Evolutionary conservation across 2,329 filamentous ascomycete species (phyloP).

Genomic region (Cytospora leucostoma): DNA sequence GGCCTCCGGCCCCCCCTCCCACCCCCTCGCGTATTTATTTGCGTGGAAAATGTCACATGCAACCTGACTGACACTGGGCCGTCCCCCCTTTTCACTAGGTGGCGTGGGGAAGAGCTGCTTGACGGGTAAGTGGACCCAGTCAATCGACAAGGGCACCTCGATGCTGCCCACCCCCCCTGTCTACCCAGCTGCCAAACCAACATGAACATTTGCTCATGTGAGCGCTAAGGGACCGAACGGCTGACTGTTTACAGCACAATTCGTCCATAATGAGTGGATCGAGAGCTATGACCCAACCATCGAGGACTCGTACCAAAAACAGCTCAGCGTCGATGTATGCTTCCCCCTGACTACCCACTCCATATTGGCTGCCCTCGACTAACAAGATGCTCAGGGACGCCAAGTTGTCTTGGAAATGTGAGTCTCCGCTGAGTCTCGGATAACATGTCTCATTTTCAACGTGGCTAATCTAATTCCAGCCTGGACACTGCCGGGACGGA

Average conservation of each 20-base stretch:
- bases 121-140: constrained; percentile 63
- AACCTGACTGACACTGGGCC: constrained; percentile 34
- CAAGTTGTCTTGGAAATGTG: constrained; percentile 90
- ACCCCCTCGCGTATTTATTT: not conserved
- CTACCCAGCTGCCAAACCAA: constrained; percentile 20
- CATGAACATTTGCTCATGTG: constrained; percentile 25
- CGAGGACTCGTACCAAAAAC: constrained; percentile 75
- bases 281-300: constrained; percentile 82
- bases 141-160: constrained; percentile 27
- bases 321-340: constrained; percentile 81
- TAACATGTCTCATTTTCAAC: constrained; percentile 14
- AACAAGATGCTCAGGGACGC: constrained; percentile 62
- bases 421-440: constrained; percentile 38
- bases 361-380: constrained; percentile 34
- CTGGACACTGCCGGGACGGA: constrained; percentile 90
- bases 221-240: constrained; percentile 24
- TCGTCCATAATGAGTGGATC: constrained; percentile 93
- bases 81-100: constrained; percentile 50
- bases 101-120: constrained; percentile 92
- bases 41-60: constrained; percentile 11
- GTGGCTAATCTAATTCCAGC: constrained; percentile 42
- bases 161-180: constrained; percentile 21
- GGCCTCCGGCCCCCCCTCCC: not conserved
- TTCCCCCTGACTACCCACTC: constrained; percentile 7
- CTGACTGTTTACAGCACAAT: constrained; percentile 65